Percentiles rank a stretch among this genome's conserved stretches.
These are phyloP conservation scores for Metarhizium rileyi DNA, from an alignment of 2,329 filamentous ascomycete genomes.

Conservation along the genomic window DNA sequence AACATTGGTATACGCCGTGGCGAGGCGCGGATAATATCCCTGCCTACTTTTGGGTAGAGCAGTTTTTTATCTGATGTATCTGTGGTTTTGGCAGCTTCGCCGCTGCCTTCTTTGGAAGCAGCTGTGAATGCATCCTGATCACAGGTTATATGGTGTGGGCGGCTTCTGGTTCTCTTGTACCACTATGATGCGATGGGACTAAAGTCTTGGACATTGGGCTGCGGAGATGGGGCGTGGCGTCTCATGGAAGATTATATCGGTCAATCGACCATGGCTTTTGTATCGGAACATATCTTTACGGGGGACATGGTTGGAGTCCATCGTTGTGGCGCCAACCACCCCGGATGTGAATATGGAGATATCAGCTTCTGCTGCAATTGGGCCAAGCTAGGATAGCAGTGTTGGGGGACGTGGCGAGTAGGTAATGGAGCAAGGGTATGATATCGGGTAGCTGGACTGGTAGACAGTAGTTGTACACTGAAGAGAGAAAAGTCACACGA, in stretches of 20 bases:
- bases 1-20: slow-evolving; percentile 9
- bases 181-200: not conserved
- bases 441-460: slow-evolving; percentile 1
- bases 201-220: not conserved
- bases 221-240: not conserved
- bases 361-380: slow-evolving; percentile 1
- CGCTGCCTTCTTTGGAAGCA: not conserved
- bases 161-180: not conserved
- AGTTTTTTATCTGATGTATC: not conserved
- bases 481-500: slow-evolving; percentile 7
- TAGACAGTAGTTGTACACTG: slow-evolving; percentile 6
- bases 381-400: slow-evolving; percentile 2
- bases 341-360: not conserved
- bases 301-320: not conserved
- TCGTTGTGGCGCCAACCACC: not conserved
- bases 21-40: not conserved
- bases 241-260: not conserved
- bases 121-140: not conserved
- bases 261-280: not conserved
- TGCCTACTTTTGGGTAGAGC: slow-evolving; percentile 6
- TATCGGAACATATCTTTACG: not conserved
- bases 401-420: not conserved
- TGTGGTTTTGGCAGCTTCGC: not conserved
- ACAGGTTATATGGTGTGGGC: not conserved
- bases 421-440: not conserved